These are phyloP conservation scores for Dalbergia oliveri DNA, from an alignment of 306 rosid genomes.

Conservation along the genomic window DNA sequence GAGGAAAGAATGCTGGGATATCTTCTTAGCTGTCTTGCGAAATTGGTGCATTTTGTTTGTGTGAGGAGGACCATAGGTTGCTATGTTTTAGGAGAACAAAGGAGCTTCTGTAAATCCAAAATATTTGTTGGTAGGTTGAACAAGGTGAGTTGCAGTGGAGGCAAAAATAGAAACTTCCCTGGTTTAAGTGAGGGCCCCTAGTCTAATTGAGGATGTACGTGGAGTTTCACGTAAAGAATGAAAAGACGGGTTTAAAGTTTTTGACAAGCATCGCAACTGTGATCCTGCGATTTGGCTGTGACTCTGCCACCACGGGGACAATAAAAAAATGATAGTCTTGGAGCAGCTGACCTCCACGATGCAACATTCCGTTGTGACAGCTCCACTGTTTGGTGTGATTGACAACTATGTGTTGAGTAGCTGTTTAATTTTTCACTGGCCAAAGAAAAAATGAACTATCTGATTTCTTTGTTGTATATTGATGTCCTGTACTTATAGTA, in stretches of 20 bases:
- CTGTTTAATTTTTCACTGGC: slow-evolving; percentile 1
- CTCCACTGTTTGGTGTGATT: background rate
- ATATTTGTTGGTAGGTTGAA: background rate
- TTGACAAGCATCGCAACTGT: background rate
- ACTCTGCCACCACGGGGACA: background rate
- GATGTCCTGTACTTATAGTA: slow-evolving; percentile 16
- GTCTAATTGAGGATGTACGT: too few relatives aligned
- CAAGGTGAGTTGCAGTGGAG: background rate
- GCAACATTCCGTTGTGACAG: background rate
- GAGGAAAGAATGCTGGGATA: background rate
- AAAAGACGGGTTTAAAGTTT: too few relatives aligned
- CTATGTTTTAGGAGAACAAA: background rate
- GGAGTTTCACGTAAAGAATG: too few relatives aligned
- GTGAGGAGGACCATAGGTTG: background rate
- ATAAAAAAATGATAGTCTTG: background rate
- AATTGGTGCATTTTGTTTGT: background rate
- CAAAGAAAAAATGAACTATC: slow-evolving; percentile 3
- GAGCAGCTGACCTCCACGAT: background rate
- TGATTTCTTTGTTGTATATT: slow-evolving; percentile 7
- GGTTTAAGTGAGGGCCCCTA: background rate
- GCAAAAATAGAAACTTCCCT: background rate
- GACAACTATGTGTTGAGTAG: background rate
- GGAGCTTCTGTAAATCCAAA: background rate
- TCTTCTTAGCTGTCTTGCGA: background rate
- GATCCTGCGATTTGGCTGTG: background rate